Percentiles rank a stretch among this genome's conserved stretches.
Conservation (phyloP, 805 yeast species). For the Saturnispora dispora region DNA sequence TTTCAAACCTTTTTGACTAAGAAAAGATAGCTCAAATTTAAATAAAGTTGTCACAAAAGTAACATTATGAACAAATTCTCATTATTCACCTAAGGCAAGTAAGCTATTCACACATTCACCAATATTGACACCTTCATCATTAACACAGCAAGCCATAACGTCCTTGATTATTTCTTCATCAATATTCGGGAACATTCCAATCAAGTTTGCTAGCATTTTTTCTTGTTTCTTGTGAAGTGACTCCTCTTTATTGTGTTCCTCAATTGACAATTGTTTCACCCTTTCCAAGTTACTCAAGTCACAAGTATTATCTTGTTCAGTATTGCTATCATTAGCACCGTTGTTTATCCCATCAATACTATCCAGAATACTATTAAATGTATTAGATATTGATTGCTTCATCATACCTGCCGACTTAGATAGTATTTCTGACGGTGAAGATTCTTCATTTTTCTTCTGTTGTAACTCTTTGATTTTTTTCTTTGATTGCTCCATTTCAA, state of each 20-base stretch:
- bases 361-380: slow-evolving; percentile 19
- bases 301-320: slow-evolving; percentile 13
- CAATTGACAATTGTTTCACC: slow-evolving; percentile 24
- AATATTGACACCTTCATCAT: slow-evolving; percentile 36
- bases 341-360: slow-evolving; percentile 6
- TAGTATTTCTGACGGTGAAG: slow-evolving; percentile 29
- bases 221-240: slow-evolving; percentile 30
- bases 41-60: too few relatives aligned
- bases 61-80: background rate
- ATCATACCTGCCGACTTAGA: slow-evolving; percentile 30
- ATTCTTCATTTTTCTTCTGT: slow-evolving; percentile 22
- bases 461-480: slow-evolving; percentile 23
- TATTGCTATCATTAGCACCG: background rate
- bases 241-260: slow-evolving; percentile 27
- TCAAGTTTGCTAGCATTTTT: slow-evolving; percentile 40
- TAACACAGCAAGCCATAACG: slow-evolving; percentile 49
- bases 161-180: slow-evolving; percentile 64
- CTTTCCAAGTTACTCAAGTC: slow-evolving; percentile 14
- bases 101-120: slow-evolving; percentile 70
- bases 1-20: too few relatives aligned
- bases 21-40: too few relatives aligned
- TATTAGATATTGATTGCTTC: slow-evolving; percentile 27
- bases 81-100: slow-evolving; percentile 21
- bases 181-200: slow-evolving; percentile 66
- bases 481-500: slow-evolving; percentile 36